phyloP scores from a whole-genome alignment of 345 rosid genomes.

The Passiflora organensis region DNA sequence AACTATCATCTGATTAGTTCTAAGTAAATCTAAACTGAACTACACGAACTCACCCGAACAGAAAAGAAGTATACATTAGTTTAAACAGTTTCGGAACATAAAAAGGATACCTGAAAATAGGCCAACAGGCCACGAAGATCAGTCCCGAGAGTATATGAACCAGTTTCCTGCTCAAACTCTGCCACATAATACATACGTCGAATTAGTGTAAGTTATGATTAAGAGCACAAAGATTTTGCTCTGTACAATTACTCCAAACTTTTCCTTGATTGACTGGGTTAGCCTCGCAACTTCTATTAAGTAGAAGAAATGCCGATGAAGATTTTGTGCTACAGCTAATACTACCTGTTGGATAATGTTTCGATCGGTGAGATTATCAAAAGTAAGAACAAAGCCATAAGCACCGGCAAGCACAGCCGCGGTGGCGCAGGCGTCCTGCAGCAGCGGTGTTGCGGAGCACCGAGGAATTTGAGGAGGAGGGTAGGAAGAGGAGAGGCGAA shows the following conservation, averaged over 20 bases:
- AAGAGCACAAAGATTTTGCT: not conserved
- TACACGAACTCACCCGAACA: not conserved
- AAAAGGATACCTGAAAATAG: slow-evolving; percentile 66
- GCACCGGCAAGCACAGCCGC: slow-evolving; percentile 69
- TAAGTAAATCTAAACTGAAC: too few species aligned
- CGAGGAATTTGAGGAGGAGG: not conserved
- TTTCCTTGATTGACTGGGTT: not conserved
- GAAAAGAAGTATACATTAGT: not conserved
- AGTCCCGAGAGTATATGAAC: slow-evolving; percentile 81
- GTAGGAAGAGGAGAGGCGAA: slow-evolving; percentile 2
- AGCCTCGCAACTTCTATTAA: not conserved
- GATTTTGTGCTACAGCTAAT: not conserved
- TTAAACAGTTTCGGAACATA: not conserved
- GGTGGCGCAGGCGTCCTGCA: slow-evolving; percentile 68
- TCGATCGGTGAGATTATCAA: slow-evolving; percentile 56
- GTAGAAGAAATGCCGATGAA: not conserved
- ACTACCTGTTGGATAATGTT: slow-evolving; percentile 62
- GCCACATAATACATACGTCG: slow-evolving; percentile 5
- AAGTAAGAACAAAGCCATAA: slow-evolving; percentile 53
- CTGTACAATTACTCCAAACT: not conserved
- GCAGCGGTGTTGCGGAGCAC: slow-evolving; percentile 16
- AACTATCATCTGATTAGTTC: too few species aligned
- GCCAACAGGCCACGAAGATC: slow-evolving; percentile 68
- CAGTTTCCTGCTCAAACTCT: slow-evolving; percentile 79
- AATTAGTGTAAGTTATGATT: not conserved